phyloP scores from a whole-genome alignment of 2,329 filamentous ascomycete genomes.

The Trichoderma koningiopsis region DNA sequence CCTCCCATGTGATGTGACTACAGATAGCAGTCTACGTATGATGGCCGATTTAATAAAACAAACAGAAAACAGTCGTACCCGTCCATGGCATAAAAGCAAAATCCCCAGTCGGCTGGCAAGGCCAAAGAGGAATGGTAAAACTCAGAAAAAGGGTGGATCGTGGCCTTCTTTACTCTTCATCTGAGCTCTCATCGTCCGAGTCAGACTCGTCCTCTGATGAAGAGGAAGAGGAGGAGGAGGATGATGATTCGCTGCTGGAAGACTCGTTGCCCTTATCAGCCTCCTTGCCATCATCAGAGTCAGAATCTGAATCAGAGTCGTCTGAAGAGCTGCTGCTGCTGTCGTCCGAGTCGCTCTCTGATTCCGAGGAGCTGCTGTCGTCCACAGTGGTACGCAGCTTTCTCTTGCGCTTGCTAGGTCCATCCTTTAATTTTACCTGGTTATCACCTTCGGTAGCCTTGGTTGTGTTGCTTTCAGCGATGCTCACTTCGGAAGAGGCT shows the following conservation, averaged over 20 bases:
- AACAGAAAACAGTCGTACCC: background rate
- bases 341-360: slow-evolving; percentile 36
- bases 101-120: background rate
- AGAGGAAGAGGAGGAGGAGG: slow-evolving; percentile 42
- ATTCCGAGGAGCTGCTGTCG: slow-evolving; percentile 43
- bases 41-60: background rate
- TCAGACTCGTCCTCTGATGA: slow-evolving; percentile 35
- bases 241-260: slow-evolving; percentile 48
- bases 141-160: background rate
- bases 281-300: slow-evolving; percentile 32
- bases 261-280: slow-evolving; percentile 35
- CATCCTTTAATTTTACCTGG: slow-evolving; percentile 49
- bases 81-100: background rate
- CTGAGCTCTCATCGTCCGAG: slow-evolving; percentile 30
- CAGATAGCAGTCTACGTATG: slow-evolving; percentile 32
- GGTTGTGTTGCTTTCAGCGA: slow-evolving; percentile 34
- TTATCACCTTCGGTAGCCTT: slow-evolving; percentile 41
- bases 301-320: slow-evolving; percentile 38
- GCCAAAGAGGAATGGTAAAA: background rate
- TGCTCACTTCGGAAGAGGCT: slow-evolving; percentile 34
- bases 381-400: slow-evolving; percentile 55
- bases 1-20: slow-evolving; percentile 5
- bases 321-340: slow-evolving; percentile 43
- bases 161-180: slow-evolving; percentile 28
- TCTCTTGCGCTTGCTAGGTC: slow-evolving; percentile 51